Evolutionary conservation across 768 basidiomycete species (phyloP), one percentile per base, ranked within the genome.

Genomic region (Pholiota microspora): DNA sequence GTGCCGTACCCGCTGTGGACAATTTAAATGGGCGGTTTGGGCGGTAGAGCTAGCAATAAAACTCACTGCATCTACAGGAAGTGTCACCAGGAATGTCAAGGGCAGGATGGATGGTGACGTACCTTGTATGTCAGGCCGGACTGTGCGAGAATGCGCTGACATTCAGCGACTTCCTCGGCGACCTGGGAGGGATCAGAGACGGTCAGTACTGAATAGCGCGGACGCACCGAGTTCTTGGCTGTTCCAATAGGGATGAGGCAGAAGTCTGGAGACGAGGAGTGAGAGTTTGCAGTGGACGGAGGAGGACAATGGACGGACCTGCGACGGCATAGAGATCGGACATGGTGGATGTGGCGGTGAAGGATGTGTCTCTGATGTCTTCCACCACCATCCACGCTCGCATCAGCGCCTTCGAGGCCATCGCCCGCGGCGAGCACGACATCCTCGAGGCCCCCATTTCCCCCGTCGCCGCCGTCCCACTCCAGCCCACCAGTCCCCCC

Each of bases 181-280:
- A 92, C 87, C 85, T 86, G 40, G 29, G 8, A 21, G 13, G 25
- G 35, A 35, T 34, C 29, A 48, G 28, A 28, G 50, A 31, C 32
- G 54, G 42, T 48, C 44, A 42, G 31, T 51, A 27, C 18, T 32
- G 29, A 32, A 40, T 27, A 24, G 51, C 34, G 54, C 45, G 29
- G 31, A 31, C 25, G 29, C 59, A 88, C 92, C 5, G 89, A 92
- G 21, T 89, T 72, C 27, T 84, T 81, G 13, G 69, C 81, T 2
- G 88, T 90, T 53, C 92, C 92, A 51, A 94, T 87, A 10, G 92
- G 93, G 53, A 94, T 85, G 34, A 94, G 81, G 64, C 92, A 94
- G 65, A 95, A 93, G 69, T 94, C 92, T 92, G 32, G 28, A 16
- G n/a, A n/a, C n/a, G n/a, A n/a, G 34, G 51, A 24, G 34, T 32